Percentiles rank a stretch among this genome's conserved stretches.
These are phyloP conservation scores for Ramaria sp. DNA, from an alignment of 768 basidiomycete species.

Conservation along the genomic window DNA sequence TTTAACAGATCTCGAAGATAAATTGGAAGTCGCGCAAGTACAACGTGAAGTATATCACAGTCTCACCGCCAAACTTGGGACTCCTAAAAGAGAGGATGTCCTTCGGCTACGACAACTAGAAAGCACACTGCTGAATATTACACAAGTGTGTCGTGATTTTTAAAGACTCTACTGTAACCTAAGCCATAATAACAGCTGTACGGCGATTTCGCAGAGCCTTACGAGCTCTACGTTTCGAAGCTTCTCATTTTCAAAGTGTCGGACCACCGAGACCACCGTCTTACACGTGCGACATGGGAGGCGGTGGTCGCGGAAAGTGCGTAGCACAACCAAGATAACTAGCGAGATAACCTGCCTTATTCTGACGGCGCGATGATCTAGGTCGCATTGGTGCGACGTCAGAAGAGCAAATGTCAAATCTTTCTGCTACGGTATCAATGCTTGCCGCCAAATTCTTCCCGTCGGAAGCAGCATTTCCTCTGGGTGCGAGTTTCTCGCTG, in stretches of 20 bases:
- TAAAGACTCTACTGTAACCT: slow-evolving; percentile 1
- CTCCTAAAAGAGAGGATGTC: slow-evolving; percentile 56
- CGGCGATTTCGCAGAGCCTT: slow-evolving; percentile 77
- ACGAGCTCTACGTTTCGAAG: slow-evolving; percentile 73
- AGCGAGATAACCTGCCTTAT: background rate
- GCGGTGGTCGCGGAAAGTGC: slow-evolving; percentile 73
- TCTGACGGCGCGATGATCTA: background rate
- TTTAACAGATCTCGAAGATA: slow-evolving; percentile 90
- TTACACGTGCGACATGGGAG: slow-evolving; percentile 83
- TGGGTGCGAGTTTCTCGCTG: slow-evolving; percentile 42
- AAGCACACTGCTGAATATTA: slow-evolving; percentile 56
- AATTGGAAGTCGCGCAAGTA: slow-evolving; percentile 92
- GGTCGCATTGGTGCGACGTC: slow-evolving; percentile 11
- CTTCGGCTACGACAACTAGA: slow-evolving; percentile 26
- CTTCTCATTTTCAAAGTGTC: slow-evolving; percentile 89
- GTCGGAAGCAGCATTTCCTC: slow-evolving; percentile 81
- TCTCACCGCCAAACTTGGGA: slow-evolving; percentile 47
- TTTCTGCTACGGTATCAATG: slow-evolving; percentile 53
- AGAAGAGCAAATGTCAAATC: slow-evolving; percentile 50
- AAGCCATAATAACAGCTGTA: slow-evolving; percentile 50
- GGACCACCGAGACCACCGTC: slow-evolving; percentile 76
- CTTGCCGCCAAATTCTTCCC: slow-evolving; percentile 84
- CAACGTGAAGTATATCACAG: slow-evolving; percentile 83
- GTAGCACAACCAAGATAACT: slow-evolving; percentile 13
- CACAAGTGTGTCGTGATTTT: slow-evolving; percentile 46